phyloP scores from a whole-genome alignment of 352 stramenopile species.

The Phytopythium kandeliae region DNA sequence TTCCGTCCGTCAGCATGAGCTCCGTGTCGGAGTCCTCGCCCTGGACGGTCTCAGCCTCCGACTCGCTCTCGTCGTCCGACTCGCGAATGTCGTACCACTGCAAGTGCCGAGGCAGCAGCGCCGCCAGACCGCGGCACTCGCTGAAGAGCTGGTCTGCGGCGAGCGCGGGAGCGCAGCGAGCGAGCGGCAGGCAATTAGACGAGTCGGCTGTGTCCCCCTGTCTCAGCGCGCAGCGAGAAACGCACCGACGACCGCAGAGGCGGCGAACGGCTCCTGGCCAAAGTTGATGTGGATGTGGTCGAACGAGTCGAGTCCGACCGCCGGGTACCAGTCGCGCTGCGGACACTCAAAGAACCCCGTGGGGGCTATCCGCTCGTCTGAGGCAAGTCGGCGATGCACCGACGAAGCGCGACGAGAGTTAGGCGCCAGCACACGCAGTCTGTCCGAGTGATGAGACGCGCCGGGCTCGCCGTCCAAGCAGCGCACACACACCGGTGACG shows the following conservation, averaged over 20 bases:
- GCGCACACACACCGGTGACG: constrained; percentile 26
- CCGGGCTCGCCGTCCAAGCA: not conserved
- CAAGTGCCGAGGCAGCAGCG: constrained; percentile 23
- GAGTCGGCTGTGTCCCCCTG: too few relatives aligned
- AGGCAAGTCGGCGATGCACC: not conserved
- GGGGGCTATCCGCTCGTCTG: constrained; percentile 3
- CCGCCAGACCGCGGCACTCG: constrained; percentile 19
- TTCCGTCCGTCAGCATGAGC: constrained; percentile 7
- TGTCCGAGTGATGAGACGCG: too few relatives aligned
- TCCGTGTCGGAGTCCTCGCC: constrained; percentile 10
- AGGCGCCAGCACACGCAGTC: not conserved
- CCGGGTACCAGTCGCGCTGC: constrained; percentile 64
- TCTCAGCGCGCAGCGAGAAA: not conserved
- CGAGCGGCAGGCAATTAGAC: too few relatives aligned
- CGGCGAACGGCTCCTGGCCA: constrained; percentile 68
- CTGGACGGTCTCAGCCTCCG: constrained; percentile 13
- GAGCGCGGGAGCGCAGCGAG: too few relatives aligned
- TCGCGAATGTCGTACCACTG: constrained; percentile 60
- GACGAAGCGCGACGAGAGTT: not conserved
- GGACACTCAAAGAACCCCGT: constrained; percentile 32
- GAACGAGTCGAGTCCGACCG: constrained; percentile 80
- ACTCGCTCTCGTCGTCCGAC: constrained; percentile 21
- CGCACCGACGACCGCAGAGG: constrained; percentile 26
- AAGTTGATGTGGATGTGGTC: constrained; percentile 83
- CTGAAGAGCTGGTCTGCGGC: constrained; percentile 23